A percentile compares a stretch with the other conserved stretches of the same genome.
Conservation (phyloP, 2,329 filamentous ascomycete genomes). For the Amauroascus niger region DNA sequence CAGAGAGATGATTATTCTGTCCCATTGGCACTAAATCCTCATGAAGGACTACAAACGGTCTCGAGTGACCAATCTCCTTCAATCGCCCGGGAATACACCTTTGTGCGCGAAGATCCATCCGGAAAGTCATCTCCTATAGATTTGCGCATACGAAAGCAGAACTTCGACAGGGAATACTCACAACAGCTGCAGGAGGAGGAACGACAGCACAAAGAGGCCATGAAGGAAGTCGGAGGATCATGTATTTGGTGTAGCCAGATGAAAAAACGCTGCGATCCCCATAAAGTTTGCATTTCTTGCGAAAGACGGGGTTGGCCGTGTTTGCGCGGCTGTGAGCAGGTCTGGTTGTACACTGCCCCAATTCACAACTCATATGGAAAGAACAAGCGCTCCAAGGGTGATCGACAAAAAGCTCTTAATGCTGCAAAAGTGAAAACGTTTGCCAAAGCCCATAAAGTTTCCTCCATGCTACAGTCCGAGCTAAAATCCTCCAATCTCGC, state of each 20-base stretch:
- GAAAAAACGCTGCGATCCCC: constrained; percentile 23
- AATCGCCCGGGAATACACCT: neutral
- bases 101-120: constrained; percentile 8
- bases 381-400: neutral
- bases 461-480: constrained; percentile 8
- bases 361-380: neutral
- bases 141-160: neutral
- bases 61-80: neutral
- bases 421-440: constrained; percentile 13
- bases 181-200: constrained; percentile 7
- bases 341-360: constrained; percentile 16
- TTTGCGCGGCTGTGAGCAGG: constrained; percentile 18
- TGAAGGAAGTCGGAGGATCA: constrained; percentile 23
- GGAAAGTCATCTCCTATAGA: constrained; percentile 4
- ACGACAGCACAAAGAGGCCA: constrained; percentile 8
- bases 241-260: constrained; percentile 25
- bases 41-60: neutral
- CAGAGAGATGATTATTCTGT: neutral
- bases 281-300: constrained; percentile 20
- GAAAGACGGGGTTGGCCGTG: constrained; percentile 16
- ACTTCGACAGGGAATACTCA: constrained; percentile 11
- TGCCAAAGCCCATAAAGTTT: constrained; percentile 1
- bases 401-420: neutral
- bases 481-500: neutral
- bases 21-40: neutral